phyloP scores from a whole-genome alignment of 1,284 basidiomycete species.

The Schizophyllum amplum region DNA sequence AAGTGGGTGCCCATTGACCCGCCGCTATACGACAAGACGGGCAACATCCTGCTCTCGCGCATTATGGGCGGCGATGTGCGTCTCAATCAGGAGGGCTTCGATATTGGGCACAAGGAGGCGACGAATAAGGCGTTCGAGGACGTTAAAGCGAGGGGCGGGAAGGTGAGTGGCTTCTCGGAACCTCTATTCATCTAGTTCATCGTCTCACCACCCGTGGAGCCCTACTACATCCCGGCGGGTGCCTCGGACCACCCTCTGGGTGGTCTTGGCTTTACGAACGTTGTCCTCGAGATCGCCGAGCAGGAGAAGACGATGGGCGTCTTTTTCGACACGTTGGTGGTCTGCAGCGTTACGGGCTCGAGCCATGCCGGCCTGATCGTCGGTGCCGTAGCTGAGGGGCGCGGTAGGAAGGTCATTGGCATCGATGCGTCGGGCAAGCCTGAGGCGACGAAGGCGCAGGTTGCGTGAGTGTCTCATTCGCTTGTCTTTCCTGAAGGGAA shows the following conservation, averaged over 20 bases:
- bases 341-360: slow-evolving; percentile 19
- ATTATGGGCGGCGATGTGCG: slow-evolving; percentile 19
- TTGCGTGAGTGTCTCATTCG: slow-evolving; percentile 4
- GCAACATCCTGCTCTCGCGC: slow-evolving; percentile 19
- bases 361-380: slow-evolving; percentile 20
- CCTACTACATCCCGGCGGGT: slow-evolving; percentile 21
- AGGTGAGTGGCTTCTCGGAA: too few species aligned
- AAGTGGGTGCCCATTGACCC: slow-evolving; percentile 19
- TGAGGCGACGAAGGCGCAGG: slow-evolving; percentile 15
- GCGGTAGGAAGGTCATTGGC: slow-evolving; percentile 13
- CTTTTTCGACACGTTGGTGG: slow-evolving; percentile 19
- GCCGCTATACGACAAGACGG: slow-evolving; percentile 17
- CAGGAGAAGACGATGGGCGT: slow-evolving; percentile 17
- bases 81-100: slow-evolving; percentile 17
- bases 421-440: slow-evolving; percentile 19
- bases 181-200: too few species aligned
- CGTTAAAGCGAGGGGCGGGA: slow-evolving; percentile 15
- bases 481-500: too few species aligned
- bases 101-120: slow-evolving; percentile 20
- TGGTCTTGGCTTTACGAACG: slow-evolving; percentile 19
- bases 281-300: slow-evolving; percentile 17
- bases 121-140: slow-evolving; percentile 13
- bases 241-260: slow-evolving; percentile 20
- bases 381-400: slow-evolving; percentile 11
- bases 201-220: too few species aligned